Base-by-base conservation (phyloP, 164 flowering plant species). In the Hamamelis virginiana region DNA sequence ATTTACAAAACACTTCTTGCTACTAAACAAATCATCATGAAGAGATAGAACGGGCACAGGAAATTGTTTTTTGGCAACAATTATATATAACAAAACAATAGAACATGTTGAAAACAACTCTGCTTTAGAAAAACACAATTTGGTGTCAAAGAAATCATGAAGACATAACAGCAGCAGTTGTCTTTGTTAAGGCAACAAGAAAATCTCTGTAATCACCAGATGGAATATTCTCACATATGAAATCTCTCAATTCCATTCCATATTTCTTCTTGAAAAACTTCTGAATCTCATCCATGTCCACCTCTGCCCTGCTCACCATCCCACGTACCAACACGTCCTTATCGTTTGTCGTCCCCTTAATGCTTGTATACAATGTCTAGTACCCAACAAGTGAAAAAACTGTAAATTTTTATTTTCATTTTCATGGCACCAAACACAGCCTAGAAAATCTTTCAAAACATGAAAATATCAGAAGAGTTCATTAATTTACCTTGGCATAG, bases 401-500 rank as follows among this genome's bases (percentile, higher is more conserved):
- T 50, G 16, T 33, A 33, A 33, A n/a, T n/a, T n/a, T n/a, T 33
- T 33, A 33, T 33, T 33, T 6, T 33, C 41, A 33, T 33, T 33
- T 2, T 6, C 41, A 33, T 33, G 2, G 41, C 41, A 33, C 41
- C 41, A 33, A 33, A 33, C 41, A 33, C 6, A 6, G 41, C 41
- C 41, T 33, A 33, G 2, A 33, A 33, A 6, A 33, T 33, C 6
- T 33, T 33, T 33, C 41, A 33, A 33, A 33, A 6, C 6, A 33
- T 33, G 41, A 33, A 33, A 33, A 33, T 33, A 33, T 6, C 41
- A 33, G 6, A 33, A 33, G 25, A 8, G 25, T 48, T 4, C 8
- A 26, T 59, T n/a, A n/a, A n/a, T n/a, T n/a, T 75, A 88, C 97
- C 95, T 89, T 82, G 6, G 91, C 87, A 68, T 80, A 89, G 48